These are phyloP conservation scores for Fusarium humuli DNA, from an alignment of 2,329 filamentous ascomycete genomes.

Conservation along the genomic window DNA sequence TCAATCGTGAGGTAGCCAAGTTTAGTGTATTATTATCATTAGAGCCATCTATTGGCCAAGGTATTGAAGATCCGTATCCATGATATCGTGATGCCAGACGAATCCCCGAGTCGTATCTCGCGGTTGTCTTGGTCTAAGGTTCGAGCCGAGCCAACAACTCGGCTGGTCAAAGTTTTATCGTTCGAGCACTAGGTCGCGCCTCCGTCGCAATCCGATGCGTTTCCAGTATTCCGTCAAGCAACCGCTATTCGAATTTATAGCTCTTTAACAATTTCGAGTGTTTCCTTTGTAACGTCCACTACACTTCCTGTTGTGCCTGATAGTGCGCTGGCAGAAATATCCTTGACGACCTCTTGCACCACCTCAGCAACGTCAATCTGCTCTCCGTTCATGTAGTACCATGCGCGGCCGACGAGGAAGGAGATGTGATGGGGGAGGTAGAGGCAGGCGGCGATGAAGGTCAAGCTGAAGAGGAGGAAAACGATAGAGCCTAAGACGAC, in stretches of 20 bases:
- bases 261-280: constrained; percentile 50
- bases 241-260: constrained; percentile 42
- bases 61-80: constrained; percentile 35
- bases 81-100: constrained; percentile 34
- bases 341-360: constrained; percentile 50
- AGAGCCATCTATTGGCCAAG: constrained; percentile 32
- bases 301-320: constrained; percentile 44
- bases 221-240: neutral
- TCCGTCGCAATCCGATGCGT: neutral
- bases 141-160: neutral
- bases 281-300: constrained; percentile 42
- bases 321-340: constrained; percentile 49
- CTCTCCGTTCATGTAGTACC: constrained; percentile 95
- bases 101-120: constrained; percentile 1
- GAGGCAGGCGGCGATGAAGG: constrained; percentile 85
- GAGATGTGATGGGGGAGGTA: constrained; percentile 94
- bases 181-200: neutral
- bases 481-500: constrained; percentile 82
- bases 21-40: constrained; percentile 40
- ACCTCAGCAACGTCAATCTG: constrained; percentile 62
- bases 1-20: neutral
- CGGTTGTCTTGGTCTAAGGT: neutral
- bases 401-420: constrained; percentile 84
- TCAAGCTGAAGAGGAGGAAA: constrained; percentile 88
- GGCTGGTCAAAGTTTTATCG: neutral